A percentile compares a stretch with the other conserved stretches of the same genome.
These are phyloP conservation scores for Draba incana DNA, from an alignment of 345 rosid species.

Conservation along the genomic window DNA sequence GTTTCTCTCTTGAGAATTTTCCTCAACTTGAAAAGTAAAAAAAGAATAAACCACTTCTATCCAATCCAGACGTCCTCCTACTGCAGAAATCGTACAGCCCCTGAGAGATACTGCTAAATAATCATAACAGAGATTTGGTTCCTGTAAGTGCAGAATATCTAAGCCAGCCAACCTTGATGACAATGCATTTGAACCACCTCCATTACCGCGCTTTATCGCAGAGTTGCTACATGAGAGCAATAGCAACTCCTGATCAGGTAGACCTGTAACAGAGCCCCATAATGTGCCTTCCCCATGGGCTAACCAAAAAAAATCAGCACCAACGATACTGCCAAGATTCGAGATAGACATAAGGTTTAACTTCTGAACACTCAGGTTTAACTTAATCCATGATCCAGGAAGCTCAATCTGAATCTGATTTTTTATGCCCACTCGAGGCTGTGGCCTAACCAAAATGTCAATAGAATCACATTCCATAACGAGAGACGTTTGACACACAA, in stretches of 20 bases:
- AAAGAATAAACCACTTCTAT: constrained; percentile 69
- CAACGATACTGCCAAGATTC: constrained; percentile 67
- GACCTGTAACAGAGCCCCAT: constrained; percentile 69
- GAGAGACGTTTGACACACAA: constrained; percentile 59
- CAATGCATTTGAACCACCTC: constrained; percentile 88
- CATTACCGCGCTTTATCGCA: constrained; percentile 89
- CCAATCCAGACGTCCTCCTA: constrained; percentile 98
- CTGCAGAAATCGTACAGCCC: constrained; percentile 81
- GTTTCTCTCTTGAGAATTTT: constrained; percentile 43
- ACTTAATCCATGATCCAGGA: constrained; percentile 80
- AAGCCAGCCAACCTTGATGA: constrained; percentile 89
- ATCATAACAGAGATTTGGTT: constrained; percentile 52
- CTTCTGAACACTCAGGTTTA: constrained; percentile 65
- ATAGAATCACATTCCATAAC: constrained; percentile 75
- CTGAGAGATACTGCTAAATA: constrained; percentile 63
- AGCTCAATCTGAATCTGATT: constrained; percentile 76
- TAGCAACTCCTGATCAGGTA: constrained; percentile 62
- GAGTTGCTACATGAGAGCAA: constrained; percentile 84
- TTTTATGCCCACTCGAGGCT: constrained; percentile 50
- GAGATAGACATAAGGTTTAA: constrained; percentile 65
- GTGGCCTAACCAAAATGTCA: constrained; percentile 70
- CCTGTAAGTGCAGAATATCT: constrained; percentile 65
- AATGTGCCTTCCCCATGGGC: constrained; percentile 79
- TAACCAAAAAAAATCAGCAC: constrained; percentile 76
- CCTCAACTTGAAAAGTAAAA: constrained; percentile 51